Evolutionary conservation across 176 grass and related monocot genomes (phyloP).

Genomic region (Olyra latifolia): DNA sequence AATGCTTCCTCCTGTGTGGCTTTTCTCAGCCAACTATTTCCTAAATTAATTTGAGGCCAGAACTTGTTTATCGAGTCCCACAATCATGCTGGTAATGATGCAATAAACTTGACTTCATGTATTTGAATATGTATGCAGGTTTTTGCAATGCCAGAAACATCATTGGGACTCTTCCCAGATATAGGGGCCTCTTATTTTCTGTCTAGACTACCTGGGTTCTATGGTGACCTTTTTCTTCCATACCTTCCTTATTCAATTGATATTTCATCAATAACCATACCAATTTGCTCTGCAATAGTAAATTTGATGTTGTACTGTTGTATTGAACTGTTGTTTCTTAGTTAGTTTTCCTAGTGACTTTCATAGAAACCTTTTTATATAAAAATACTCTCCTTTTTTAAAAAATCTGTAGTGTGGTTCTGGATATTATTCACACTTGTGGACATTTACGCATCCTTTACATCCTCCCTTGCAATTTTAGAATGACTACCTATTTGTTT

Average conservation of each 20-base stretch:
- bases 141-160: constrained; percentile 98
- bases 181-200: constrained; percentile 96
- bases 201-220: constrained; percentile 82
- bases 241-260: constrained; percentile 26
- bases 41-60: not conserved
- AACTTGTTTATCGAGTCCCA: not conserved
- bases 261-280: constrained; percentile 15
- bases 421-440: constrained; percentile 24
- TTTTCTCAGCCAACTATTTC: constrained; percentile 11
- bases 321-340: not conserved
- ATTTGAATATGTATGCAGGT: constrained; percentile 50
- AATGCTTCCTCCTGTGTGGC: not conserved
- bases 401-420: not conserved
- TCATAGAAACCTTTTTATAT: not conserved
- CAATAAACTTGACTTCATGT: not conserved
- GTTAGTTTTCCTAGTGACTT: not conserved
- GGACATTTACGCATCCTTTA: not conserved
- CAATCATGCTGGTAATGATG: not conserved
- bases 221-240: constrained; percentile 52
- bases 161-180: constrained; percentile 89
- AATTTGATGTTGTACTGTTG: not conserved
- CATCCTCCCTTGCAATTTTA: not conserved
- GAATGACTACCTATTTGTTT: constrained; percentile 1
- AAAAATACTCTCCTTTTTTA: not conserved
- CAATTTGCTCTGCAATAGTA: not conserved